These are phyloP conservation scores for Huntiella decipiens DNA, from an alignment of 2,329 filamentous ascomycete species.

Conservation along the genomic window DNA sequence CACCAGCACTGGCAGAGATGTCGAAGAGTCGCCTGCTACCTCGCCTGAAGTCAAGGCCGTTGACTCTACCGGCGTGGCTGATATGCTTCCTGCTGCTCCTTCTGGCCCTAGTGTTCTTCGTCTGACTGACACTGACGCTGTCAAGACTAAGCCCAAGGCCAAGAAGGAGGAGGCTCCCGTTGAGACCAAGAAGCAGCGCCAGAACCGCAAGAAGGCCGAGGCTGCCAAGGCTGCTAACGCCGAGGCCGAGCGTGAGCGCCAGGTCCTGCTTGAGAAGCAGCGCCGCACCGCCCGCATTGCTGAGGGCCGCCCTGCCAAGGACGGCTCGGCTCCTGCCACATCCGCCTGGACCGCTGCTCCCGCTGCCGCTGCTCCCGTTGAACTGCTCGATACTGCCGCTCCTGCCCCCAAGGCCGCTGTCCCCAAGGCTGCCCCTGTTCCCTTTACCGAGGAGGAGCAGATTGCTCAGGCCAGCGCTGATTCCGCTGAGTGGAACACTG, in stretches of 20 bases:
- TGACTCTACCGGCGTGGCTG: conserved; percentile 53
- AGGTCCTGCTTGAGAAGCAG: conserved; percentile 62
- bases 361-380: conserved; percentile 19
- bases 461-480: conserved; percentile 35
- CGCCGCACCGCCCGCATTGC: conserved; percentile 62
- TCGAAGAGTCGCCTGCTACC: conserved; percentile 54
- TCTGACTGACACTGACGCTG: conserved; percentile 40
- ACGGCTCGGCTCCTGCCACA: conserved; percentile 39
- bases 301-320: conserved; percentile 67
- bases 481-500: conserved; percentile 40
- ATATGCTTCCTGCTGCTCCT: conserved; percentile 68
- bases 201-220: conserved; percentile 79
- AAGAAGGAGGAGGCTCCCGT: conserved; percentile 43
- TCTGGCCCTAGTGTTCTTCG: conserved; percentile 57
- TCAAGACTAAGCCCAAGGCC: conserved; percentile 40
- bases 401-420: conserved; percentile 20
- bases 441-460: conserved; percentile 43
- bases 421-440: conserved; percentile 17
- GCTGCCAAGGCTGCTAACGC: conserved; percentile 55
- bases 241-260: conserved; percentile 61
- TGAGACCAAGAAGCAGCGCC: conserved; percentile 88
- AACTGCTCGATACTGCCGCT: conserved; percentile 35
- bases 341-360: conserved; percentile 25
- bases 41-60: conserved; percentile 44
- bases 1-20: conserved; percentile 55